Conservation (phyloP, 2,329 filamentous ascomycete species). For the Aspergillus brunneoviolaceus region DNA sequence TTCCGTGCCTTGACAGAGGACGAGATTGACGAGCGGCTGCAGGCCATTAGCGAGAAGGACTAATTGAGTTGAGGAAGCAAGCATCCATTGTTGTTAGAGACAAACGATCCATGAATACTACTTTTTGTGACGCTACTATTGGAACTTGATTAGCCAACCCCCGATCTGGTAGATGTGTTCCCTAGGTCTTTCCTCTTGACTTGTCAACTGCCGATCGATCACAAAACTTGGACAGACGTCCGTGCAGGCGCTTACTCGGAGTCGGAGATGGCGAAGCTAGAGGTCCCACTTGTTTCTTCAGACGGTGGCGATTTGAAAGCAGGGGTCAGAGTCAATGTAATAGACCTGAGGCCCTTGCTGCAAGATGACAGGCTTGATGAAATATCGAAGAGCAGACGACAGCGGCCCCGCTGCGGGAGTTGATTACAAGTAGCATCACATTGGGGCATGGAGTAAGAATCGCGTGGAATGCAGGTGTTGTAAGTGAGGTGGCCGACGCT, state of each 20-base stretch:
- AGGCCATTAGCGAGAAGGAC: slow-evolving; percentile 98
- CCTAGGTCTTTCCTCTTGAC: slow-evolving; percentile 1
- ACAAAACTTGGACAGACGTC: slow-evolving; percentile 10
- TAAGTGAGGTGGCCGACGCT: neutral
- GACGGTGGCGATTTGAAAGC: slow-evolving; percentile 12
- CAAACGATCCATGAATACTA: slow-evolving; percentile 24
- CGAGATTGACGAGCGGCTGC: slow-evolving; percentile 96
- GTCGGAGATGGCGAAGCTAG: neutral
- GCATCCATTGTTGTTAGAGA: slow-evolving; percentile 21
- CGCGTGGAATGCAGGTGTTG: slow-evolving; percentile 3
- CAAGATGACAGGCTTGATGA: slow-evolving; percentile 14
- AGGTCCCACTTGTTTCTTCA: neutral
- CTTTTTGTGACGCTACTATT: slow-evolving; percentile 9
- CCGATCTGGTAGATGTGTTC: neutral
- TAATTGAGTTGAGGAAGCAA: slow-evolving; percentile 44
- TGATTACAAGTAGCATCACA: neutral
- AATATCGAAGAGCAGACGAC: neutral
- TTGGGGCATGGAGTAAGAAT: neutral
- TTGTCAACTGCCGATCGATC: neutral
- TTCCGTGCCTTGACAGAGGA: slow-evolving; percentile 94
- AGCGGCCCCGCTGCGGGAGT: neutral
- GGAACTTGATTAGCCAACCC: slow-evolving; percentile 3
- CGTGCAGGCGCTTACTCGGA: slow-evolving; percentile 5
- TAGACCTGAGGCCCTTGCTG: slow-evolving; percentile 5
- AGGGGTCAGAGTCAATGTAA: neutral